Base-by-base conservation (phyloP, 345 rosid genomes). In the Linum tenue region DNA sequence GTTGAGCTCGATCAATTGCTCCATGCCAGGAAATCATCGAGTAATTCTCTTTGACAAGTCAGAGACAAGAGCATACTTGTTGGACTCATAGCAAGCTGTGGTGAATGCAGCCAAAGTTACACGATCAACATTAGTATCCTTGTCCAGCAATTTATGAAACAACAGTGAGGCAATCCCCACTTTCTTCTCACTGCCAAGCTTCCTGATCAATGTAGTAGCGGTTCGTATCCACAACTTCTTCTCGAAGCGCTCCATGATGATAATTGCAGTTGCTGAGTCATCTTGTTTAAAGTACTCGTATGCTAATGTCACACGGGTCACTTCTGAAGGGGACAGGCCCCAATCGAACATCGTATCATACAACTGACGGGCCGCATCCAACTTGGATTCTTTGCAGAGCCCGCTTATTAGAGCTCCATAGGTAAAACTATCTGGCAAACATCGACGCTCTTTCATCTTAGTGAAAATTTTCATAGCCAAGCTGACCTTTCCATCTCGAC, bases 401-500 rank as follows among this genome's bases (percentile, higher is more conserved):
- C 96, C 96, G 40, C 96, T 85, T 53, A 92, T 88, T 55, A 88
- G 68, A 64, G 98, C 84, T 62, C 98, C 92, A 57, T 86, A 90
- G 1, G 97, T 81, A 65, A 88, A 68, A 73, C 78, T 84, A 64
- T 89, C 98, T 2, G 92, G 88, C 39, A 66, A 71, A 65, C 92
- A 84, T 48, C 89, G 81, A 69, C 79, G 75, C 53, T 72, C 73
- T 37, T 67, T 75, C 97, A 92, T 92, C 70, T 69, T 84, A 43
- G 62, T 77, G 81, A 88, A 83, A 76, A 79, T 62, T 51, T 74
- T 81, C 43, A 84, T 5, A 38, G 89, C 96, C 41, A 69, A 51
- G 63, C 65, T 79, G 16, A 80, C 66, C 69, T 81, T 75, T 51
- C 87, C 85, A 64, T 73, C 86, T 50, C 83, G 79, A 70, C 87